phyloP scores from a whole-genome alignment of 2,329 filamentous ascomycete species.

The Colletotrichum camelliae region DNA sequence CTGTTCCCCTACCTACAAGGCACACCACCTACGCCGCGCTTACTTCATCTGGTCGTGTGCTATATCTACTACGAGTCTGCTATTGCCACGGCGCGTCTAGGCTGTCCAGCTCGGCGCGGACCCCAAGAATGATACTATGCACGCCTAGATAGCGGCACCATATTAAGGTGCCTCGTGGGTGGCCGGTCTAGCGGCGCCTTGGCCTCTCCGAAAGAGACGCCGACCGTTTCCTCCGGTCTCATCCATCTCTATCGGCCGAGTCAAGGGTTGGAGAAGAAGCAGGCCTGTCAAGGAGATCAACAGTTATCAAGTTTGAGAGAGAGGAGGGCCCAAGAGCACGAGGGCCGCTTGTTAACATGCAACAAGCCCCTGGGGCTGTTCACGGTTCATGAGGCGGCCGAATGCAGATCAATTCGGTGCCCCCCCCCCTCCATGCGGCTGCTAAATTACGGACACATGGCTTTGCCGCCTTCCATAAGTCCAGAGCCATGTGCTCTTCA shows the following conservation, averaged over 20 bases:
- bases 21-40: neutral
- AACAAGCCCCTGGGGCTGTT: neutral
- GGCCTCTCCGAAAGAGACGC: neutral
- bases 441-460: neutral
- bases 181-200: neutral
- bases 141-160: neutral
- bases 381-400: neutral
- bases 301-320: neutral
- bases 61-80: neutral
- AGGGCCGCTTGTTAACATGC: neutral
- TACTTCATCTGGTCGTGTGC: neutral
- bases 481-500: neutral
- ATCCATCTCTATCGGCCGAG: slow-evolving; percentile 2
- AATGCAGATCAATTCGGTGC: neutral
- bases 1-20: neutral
- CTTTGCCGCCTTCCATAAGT: neutral
- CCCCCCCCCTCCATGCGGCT: neutral
- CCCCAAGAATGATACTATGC: neutral
- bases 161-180: neutral
- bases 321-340: neutral
- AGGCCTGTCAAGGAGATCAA: neutral
- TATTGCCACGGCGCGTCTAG: neutral
- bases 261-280: neutral
- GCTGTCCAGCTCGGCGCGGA: neutral
- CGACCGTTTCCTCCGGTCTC: neutral